These are phyloP conservation scores for Cylindrodendrum hubeiense DNA, from an alignment of 2,329 filamentous ascomycete genomes.

Conservation along the genomic window DNA sequence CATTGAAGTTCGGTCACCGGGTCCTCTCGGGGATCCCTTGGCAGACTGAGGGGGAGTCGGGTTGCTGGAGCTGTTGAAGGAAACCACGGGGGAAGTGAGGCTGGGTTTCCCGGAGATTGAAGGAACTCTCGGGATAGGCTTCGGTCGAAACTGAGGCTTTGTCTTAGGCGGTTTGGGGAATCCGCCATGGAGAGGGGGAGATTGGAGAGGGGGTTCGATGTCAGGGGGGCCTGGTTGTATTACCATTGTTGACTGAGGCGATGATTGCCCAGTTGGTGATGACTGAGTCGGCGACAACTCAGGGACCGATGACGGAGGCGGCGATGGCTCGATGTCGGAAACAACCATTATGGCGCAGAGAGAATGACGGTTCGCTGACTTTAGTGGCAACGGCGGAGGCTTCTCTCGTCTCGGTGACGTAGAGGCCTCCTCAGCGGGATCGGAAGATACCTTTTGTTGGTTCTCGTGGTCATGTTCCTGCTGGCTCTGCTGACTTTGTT, in stretches of 20 bases:
- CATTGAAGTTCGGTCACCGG: conserved; percentile 12
- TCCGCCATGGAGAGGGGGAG: conserved; percentile 17
- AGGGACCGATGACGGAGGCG: conserved; percentile 22
- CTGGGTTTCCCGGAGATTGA: conserved; percentile 21
- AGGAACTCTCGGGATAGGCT: conserved; percentile 1
- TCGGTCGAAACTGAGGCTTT: conserved; percentile 18
- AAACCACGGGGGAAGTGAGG: conserved; percentile 23
- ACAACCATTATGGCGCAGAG: conserved; percentile 56
- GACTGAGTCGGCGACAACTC: neutral
- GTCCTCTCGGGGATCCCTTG: conserved; percentile 44
- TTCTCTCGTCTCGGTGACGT: conserved; percentile 18
- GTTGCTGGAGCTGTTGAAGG: conserved; percentile 35
- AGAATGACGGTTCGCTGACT: conserved; percentile 36
- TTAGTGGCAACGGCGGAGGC: conserved; percentile 29
- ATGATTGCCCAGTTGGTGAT: neutral
- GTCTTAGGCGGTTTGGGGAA: conserved; percentile 19
- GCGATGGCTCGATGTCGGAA: conserved; percentile 50
- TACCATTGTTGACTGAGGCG: conserved; percentile 8
- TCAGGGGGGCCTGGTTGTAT: neutral
- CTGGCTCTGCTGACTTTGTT: neutral
- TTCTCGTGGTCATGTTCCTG: conserved; percentile 8
- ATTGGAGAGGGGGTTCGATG: conserved; percentile 9
- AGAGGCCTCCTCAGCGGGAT: neutral
- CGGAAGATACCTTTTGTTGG: neutral
- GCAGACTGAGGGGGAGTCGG: conserved; percentile 49